Percentiles rank a stretch among this genome's conserved stretches.
Evolutionary conservation across 192 early-diverging fungal species (phyloP).

Genomic region (Mortierella claussenii): DNA sequence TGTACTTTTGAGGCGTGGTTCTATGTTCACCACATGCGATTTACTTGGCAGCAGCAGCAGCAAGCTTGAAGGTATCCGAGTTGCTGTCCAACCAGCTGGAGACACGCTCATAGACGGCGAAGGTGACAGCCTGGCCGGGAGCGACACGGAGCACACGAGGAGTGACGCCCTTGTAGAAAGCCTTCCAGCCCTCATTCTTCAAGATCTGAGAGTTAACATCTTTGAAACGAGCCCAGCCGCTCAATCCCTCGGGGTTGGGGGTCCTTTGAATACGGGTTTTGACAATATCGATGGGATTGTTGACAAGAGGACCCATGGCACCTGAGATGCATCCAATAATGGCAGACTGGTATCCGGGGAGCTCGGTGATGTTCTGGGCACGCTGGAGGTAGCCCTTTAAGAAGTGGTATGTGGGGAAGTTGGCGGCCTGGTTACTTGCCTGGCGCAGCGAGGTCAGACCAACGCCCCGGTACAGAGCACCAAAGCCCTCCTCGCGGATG

Average conservation of each 20-base stretch:
- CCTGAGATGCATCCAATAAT: constrained; percentile 92
- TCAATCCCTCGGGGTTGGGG: constrained; percentile 69
- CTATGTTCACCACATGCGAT: neutral
- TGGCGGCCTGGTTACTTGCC: constrained; percentile 98
- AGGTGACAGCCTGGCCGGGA: constrained; percentile 96
- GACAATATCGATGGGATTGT: constrained; percentile 98
- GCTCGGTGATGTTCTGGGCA: constrained; percentile 71
- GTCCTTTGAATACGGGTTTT: constrained; percentile 98
- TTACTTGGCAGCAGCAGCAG: constrained; percentile 14
- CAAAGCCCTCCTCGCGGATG: constrained; percentile 88
- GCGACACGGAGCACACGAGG: constrained; percentile 95
- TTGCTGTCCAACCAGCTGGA: constrained; percentile 74
- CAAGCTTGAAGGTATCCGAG: constrained; percentile 45
- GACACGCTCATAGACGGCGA: constrained; percentile 93
- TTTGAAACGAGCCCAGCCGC: constrained; percentile 83
- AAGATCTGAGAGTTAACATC: constrained; percentile 80
- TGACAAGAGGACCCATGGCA: constrained; percentile 90
- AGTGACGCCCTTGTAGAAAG: constrained; percentile 96
- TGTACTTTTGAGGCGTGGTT: neutral
- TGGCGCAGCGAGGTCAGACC: constrained; percentile 93
- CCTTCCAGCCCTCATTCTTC: constrained; percentile 89
- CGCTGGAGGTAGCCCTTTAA: constrained; percentile 79
- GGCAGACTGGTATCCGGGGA: constrained; percentile 93
- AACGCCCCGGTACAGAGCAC: constrained; percentile 94
- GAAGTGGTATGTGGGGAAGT: constrained; percentile 97